Conservation (phyloP, 2,329 filamentous ascomycete species). For the Aspergillus texensis region DNA sequence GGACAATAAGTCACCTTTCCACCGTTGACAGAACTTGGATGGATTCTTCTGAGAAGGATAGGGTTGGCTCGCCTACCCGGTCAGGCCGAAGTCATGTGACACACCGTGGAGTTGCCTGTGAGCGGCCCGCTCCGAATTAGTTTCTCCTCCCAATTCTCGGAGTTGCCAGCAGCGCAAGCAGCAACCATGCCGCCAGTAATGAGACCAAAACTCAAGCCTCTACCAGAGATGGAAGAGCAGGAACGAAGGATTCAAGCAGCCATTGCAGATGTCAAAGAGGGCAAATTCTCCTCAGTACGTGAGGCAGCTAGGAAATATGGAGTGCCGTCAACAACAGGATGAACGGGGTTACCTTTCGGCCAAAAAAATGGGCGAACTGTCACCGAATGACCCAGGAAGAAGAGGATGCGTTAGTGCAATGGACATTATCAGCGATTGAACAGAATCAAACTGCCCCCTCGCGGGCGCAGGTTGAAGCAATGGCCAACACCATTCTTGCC, state of each 20-base stretch:
- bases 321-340: constrained; percentile 3
- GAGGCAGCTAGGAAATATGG: constrained; percentile 9
- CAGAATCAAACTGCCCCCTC: neutral
- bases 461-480: constrained; percentile 9
- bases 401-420: constrained; percentile 8
- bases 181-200: constrained; percentile 8
- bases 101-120: neutral
- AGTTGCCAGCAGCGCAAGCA: neutral
- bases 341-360: neutral
- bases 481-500: constrained; percentile 15
- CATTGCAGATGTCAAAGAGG: constrained; percentile 3
- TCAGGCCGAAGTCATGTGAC: neutral
- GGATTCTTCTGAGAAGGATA: too few species aligned
- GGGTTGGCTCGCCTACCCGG: too few species aligned
- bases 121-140: neutral
- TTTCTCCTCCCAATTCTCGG: neutral
- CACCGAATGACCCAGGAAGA: constrained; percentile 7
- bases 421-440: constrained; percentile 10
- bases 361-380: constrained; percentile 1
- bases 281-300: neutral
- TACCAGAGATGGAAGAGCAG: constrained; percentile 1
- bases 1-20: too few species aligned
- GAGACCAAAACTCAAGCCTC: neutral
- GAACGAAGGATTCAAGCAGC: neutral
- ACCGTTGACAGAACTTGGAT: too few species aligned